Conservation (phyloP, 306 rosid genomes). For the Cicer arietinum region DNA sequence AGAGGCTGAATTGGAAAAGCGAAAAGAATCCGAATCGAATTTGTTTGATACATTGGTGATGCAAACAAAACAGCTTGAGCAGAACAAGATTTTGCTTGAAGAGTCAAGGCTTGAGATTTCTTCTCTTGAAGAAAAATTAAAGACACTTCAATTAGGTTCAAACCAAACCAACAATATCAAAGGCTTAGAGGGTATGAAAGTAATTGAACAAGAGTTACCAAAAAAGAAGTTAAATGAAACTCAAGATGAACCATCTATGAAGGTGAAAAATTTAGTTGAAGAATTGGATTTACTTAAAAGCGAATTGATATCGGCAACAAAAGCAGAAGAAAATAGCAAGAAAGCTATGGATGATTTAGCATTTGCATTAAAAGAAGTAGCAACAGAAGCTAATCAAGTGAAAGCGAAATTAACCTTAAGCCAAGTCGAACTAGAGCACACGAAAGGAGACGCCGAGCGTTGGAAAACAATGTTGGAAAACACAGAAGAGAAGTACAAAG, state of each 20-base stretch:
- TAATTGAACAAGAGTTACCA: slow-evolving; percentile 29
- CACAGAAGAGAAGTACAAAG: slow-evolving; percentile 58
- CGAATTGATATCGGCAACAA: slow-evolving; percentile 61
- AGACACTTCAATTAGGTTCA: slow-evolving; percentile 23
- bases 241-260: not conserved
- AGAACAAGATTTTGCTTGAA: slow-evolving; percentile 58
- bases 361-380: slow-evolving; percentile 82
- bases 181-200: slow-evolving; percentile 12
- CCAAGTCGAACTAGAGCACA: slow-evolving; percentile 64
- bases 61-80: slow-evolving; percentile 71
- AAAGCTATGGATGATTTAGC: slow-evolving; percentile 93
- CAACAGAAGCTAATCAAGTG: slow-evolving; percentile 69
- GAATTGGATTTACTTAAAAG: slow-evolving; percentile 53
- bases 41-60: slow-evolving; percentile 59
- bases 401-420: slow-evolving; percentile 54
- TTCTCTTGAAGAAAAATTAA: slow-evolving; percentile 52
- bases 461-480: slow-evolving; percentile 49
- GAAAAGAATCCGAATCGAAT: slow-evolving; percentile 63
- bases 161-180: not conserved
- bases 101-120: slow-evolving; percentile 63
- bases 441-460: slow-evolving; percentile 62
- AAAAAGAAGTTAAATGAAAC: not conserved
- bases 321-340: slow-evolving; percentile 79
- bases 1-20: slow-evolving; percentile 54
- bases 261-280: slow-evolving; percentile 32